These are phyloP conservation scores for Pyricularia sp. DNA, from an alignment of 2,329 filamentous ascomycete species.

Conservation along the genomic window DNA sequence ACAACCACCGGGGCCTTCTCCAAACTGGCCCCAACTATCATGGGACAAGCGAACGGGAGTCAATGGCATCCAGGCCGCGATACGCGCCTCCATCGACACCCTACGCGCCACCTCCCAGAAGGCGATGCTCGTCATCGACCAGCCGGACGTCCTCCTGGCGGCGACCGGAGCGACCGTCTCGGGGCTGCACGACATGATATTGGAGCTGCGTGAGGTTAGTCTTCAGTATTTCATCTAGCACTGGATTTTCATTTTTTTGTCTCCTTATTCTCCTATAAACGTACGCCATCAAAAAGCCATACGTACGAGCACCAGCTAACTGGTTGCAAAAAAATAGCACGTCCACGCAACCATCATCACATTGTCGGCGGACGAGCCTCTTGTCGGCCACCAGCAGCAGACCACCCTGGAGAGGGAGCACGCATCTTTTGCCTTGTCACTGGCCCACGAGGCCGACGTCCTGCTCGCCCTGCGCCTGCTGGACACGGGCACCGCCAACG, in stretches of 20 bases:
- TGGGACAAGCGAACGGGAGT: not conserved
- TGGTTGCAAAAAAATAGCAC: constrained; percentile 24
- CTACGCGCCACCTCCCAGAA: constrained; percentile 18
- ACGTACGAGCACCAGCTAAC: not conserved
- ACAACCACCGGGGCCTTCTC: not conserved
- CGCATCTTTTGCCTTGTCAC: constrained; percentile 54
- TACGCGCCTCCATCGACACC: constrained; percentile 26
- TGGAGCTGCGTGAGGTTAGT: constrained; percentile 50
- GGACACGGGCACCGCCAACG: constrained; percentile 78
- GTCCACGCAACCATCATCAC: constrained; percentile 55
- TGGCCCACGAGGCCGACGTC: constrained; percentile 63
- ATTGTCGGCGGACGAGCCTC: constrained; percentile 58
- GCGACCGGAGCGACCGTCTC: constrained; percentile 31
- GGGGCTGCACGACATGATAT: constrained; percentile 40
- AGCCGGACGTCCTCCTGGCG: constrained; percentile 52
- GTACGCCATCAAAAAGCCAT: not conserved
- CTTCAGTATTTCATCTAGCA: not conserved
- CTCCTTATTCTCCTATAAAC: too few relatives aligned
- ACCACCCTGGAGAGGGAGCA: constrained; percentile 59
- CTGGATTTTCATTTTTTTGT: not conserved
- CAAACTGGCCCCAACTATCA: not conserved
- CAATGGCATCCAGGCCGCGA: not conserved
- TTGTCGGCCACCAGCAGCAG: constrained; percentile 45
- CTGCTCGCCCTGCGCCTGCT: constrained; percentile 62
- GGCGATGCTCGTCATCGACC: constrained; percentile 51